Evolutionary conservation across 2,329 filamentous ascomycete genomes (phyloP).

Genomic region (Pezicula neosporulosa): DNA sequence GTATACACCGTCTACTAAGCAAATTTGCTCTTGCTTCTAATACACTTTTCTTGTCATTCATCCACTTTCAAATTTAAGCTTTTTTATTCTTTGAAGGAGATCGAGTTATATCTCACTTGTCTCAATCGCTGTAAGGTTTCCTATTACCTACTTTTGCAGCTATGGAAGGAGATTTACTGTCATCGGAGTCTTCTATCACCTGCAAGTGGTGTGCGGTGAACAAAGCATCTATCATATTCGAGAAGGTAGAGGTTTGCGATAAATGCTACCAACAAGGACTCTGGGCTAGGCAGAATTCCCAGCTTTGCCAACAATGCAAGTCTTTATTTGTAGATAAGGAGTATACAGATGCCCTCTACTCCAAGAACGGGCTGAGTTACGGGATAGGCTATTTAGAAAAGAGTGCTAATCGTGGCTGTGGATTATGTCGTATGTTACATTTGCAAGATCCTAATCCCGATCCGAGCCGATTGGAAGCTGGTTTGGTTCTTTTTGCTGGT

Average conservation of each 20-base stretch:
- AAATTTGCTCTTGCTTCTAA: no score
- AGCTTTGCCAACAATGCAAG: not conserved
- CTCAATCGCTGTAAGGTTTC: no score
- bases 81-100: no score
- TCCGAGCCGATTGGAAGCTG: not conserved
- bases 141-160: not conserved
- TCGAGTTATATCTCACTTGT: no score
- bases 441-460: conserved; percentile 6
- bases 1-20: no score
- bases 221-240: not conserved
- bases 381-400: not conserved
- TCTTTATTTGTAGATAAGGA: not conserved
- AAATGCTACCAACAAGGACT: not conserved
- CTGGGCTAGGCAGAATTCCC: not conserved
- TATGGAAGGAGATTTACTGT: not conserved
- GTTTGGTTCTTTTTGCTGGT: not conserved
- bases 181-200: not conserved
- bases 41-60: no score
- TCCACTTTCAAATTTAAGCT: no score
- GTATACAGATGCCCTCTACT: not conserved
- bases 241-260: not conserved
- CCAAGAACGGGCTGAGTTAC: not conserved
- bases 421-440: conserved; percentile 6
- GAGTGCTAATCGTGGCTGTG: conserved; percentile 1
- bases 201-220: conserved; percentile 7